Evolutionary conservation across 2,329 filamentous ascomycete genomes (phyloP), one percentile per base, ranked within the genome.

Genomic region (Alternaria atra): DNA sequence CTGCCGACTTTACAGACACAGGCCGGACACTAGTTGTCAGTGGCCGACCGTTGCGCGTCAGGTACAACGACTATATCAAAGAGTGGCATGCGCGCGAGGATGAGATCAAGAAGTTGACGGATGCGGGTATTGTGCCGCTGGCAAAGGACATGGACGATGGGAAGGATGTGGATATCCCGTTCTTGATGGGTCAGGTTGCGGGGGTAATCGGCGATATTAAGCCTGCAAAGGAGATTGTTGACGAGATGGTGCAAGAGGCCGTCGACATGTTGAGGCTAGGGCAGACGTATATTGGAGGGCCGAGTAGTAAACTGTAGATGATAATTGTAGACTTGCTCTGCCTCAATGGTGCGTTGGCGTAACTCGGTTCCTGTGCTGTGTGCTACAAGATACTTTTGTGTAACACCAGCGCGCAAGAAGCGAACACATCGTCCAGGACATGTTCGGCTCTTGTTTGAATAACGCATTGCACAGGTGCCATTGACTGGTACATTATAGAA

Each of bases 101-200:
- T 43, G 89, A 90, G 78, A 91, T 97, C 72, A 88, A 86, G 80
- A 85, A 87, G 77, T 82, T 97, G 76, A 94, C 91, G 34, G 88
- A 90, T 35, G 83, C 84, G 67, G 94, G 94, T 0, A 80, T 97
- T 30, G 90, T 96, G 62, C 94, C 94, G 1, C 83, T 97, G 65
- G 87, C 90, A 80, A 85, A 92, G 74, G 94, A 98, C 75, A 83
- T 97, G 72, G 92, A 97, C 51, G 85, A 93, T 55, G 91, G 90
- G 1, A 90, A 89, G 56, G 93, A 97, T 40, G 83, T 97, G 12
- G 94, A 97, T 73, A 83, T 91, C 57, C 94, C 94, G 12, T 93
- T 94, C 79, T 77, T 97, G 73, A 97, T 97, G 94, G 94, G 94
- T 1, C 93, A 97, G 81, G 94, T 97, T 8, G 91, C 93, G 1